phyloP scores from a whole-genome alignment of 805 yeast species.

The Candida railenensis region DNA sequence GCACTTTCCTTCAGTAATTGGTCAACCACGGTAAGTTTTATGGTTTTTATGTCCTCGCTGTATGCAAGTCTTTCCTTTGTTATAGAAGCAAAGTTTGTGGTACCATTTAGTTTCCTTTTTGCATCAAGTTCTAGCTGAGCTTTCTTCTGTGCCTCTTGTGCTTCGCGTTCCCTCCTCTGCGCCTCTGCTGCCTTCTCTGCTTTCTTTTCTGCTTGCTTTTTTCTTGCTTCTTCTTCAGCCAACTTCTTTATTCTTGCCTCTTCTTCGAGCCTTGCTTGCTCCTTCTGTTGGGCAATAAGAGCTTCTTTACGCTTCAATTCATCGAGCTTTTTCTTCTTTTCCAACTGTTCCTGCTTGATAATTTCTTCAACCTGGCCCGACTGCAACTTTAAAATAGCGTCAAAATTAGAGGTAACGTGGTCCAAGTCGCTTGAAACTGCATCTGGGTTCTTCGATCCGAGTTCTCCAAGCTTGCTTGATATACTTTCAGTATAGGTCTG shows the following conservation, averaged over 20 bases:
- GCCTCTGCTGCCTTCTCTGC: constrained; percentile 10
- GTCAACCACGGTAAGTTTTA: constrained; percentile 58
- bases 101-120: constrained; percentile 19
- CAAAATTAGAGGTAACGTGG: not conserved
- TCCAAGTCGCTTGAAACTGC: not conserved
- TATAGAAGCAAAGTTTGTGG: constrained; percentile 33
- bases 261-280: constrained; percentile 13
- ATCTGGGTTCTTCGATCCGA: not conserved
- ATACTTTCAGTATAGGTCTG: not conserved
- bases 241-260: constrained; percentile 18
- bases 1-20: constrained; percentile 51
- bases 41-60: constrained; percentile 51
- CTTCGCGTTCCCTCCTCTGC: constrained; percentile 6
- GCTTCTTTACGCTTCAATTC: constrained; percentile 18
- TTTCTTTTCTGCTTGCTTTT: constrained; percentile 9
- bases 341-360: constrained; percentile 9
- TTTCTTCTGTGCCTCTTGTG: constrained; percentile 6
- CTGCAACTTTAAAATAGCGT: constrained; percentile 13
- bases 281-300: constrained; percentile 8
- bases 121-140: not conserved
- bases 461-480: not conserved
- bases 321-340: constrained; percentile 16
- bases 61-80: constrained; percentile 47
- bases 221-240: constrained; percentile 19
- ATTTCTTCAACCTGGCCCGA: constrained; percentile 14